A percentile compares a stretch with the other conserved stretches of the same genome.
Evolutionary conservation across 768 basidiomycete species (phyloP).

Genomic region (Hirschioporus abietinus): DNA sequence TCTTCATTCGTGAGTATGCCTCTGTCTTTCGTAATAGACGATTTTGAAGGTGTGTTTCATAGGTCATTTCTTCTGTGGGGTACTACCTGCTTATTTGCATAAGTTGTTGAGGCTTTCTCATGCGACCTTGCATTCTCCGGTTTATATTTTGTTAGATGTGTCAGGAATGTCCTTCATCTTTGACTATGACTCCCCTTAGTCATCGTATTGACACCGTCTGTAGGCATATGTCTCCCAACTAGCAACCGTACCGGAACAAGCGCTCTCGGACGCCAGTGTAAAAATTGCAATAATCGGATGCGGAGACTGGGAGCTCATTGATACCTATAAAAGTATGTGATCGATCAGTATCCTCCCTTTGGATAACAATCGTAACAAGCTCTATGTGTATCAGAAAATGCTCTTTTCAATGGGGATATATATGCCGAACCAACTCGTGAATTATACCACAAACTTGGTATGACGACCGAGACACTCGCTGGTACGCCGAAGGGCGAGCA

Average conservation of each 20-base stretch:
- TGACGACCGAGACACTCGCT: conserved; percentile 44
- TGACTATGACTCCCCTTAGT: neutral
- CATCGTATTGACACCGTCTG: neutral
- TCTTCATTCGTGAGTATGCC: conserved; percentile 50
- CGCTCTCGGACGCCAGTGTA: conserved; percentile 33
- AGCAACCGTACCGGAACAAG: conserved; percentile 33
- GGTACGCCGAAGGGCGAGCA: conserved; percentile 39
- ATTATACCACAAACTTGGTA: conserved; percentile 56
- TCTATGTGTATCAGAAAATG: conserved; percentile 32
- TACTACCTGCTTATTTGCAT: conserved; percentile 24
- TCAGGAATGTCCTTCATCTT: conserved; percentile 31
- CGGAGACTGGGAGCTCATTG: conserved; percentile 49
- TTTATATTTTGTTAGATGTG: conserved; percentile 27
- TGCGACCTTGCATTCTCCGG: conserved; percentile 2
- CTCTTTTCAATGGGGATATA: conserved; percentile 41
- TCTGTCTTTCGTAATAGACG: neutral
- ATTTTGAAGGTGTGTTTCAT: neutral
- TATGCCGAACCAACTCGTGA: conserved; percentile 62
- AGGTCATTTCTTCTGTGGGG: conserved; percentile 68
- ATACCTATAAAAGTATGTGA: conserved; percentile 39
- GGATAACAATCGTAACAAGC: neutral
- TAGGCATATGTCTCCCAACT: conserved; percentile 48
- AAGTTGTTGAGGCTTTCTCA: neutral
- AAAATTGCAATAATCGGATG: conserved; percentile 54
- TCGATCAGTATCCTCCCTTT: neutral